Evolutionary conservation across 148 eudicot species (phyloP), one percentile per base, ranked within the genome.

Genomic region (Silene conica): DNA sequence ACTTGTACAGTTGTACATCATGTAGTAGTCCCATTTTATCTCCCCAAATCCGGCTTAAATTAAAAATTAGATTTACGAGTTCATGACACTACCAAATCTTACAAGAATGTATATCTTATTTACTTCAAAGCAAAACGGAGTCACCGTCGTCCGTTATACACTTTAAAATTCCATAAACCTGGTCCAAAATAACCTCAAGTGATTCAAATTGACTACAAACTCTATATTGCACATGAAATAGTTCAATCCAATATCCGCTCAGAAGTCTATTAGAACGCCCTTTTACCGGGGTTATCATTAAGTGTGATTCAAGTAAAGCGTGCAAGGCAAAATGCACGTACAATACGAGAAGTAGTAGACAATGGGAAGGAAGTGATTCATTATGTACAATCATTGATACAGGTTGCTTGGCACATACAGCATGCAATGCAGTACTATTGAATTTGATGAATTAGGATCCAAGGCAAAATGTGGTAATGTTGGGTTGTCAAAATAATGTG

Each of bases 401-500:
- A 63, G 67, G 67, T 63, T 15, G 67, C 4, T 63, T 63, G 43
- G 45, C 52, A 48, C 13, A 48, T 31, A 31, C 34, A 31, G 52
- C 50, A 46, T 46, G 31, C 31, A 46, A 9, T 8, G 50, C 45
- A 63, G 45, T 28, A 38, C 28, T 15, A 62, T 2, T 25, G 38
- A 62, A 4, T 23, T 13, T 8, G 34, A 62, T 26, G 38, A 62
- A 31, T 28, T 5, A 1, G 67, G 20, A 63, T 63, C 67, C 45
- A 28, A 63, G 67, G 67, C 43, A 31, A 64, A 64, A 34, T 64
- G 68, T 2, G 46, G 20, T 26, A 18, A 64, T 64, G 46, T 26
- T 6, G n/a, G 68, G 68, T 34, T 64, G 68, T 64, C 68, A 16
- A 64, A 64, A n/a, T 31, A 26, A 64, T 15, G 25, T 21, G 26